These are phyloP conservation scores for Nothopassalora personata DNA, from an alignment of 2,329 filamentous ascomycete species.

Conservation along the genomic window DNA sequence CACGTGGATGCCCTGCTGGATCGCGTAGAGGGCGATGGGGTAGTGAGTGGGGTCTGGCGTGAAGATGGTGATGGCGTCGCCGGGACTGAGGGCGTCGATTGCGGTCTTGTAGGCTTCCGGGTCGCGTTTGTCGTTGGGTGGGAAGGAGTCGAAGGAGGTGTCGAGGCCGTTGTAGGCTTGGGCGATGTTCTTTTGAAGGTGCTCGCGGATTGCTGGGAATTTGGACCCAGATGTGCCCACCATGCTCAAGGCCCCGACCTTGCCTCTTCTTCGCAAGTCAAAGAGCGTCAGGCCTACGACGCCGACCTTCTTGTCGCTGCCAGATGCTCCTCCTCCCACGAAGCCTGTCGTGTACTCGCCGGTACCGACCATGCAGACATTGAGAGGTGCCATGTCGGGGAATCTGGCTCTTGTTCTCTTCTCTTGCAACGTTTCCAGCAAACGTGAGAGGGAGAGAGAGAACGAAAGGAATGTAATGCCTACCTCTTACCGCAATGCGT, in stretches of 20 bases:
- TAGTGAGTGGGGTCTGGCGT: conserved; percentile 91
- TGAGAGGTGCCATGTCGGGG: conserved; percentile 42
- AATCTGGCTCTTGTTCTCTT: conserved; percentile 5
- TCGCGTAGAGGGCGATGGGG: conserved; percentile 86
- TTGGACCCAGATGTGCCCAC: conserved; percentile 83
- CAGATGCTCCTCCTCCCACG: conserved; percentile 74
- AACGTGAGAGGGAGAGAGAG: neutral
- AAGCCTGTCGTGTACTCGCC: conserved; percentile 97
- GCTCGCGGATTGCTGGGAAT: conserved; percentile 85
- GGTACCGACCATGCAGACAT: conserved; percentile 64
- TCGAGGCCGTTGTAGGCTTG: conserved; percentile 77
- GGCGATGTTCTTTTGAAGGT: conserved; percentile 82
- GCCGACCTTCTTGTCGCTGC: conserved; percentile 92
- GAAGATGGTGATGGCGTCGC: conserved; percentile 92
- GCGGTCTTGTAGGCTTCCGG: conserved; percentile 81
- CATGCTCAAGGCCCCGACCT: conserved; percentile 82
- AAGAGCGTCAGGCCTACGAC: conserved; percentile 88
- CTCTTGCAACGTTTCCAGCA: neutral
- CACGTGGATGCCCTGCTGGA: conserved; percentile 81
- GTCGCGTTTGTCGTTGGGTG: conserved; percentile 65
- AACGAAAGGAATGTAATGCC: neutral
- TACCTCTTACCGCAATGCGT: neutral
- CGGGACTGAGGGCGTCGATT: conserved; percentile 74
- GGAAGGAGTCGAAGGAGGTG: conserved; percentile 78
- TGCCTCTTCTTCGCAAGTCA: conserved; percentile 79